Evolutionary conservation across 495 filamentous ascomycete species (phyloP).

Genomic region (Sphaerosporella brunnea): DNA sequence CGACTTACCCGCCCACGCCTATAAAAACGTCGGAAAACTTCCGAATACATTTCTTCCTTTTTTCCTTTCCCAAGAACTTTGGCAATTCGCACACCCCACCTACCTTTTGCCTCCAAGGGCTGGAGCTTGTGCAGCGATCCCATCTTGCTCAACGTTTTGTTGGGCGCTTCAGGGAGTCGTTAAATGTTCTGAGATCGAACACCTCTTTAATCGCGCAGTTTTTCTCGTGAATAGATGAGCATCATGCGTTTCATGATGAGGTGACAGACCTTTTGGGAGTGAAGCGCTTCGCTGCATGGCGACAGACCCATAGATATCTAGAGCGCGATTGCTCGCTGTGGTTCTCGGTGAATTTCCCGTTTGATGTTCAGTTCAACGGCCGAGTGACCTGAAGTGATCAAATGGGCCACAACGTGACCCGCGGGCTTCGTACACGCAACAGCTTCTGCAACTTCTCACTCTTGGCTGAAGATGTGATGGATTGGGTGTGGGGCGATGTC

Average conservation of each 20-base stretch:
- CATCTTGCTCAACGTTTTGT: slow-evolving; percentile 18
- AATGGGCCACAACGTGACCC: too few relatives aligned
- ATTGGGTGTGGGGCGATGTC: too few relatives aligned
- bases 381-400: too few relatives aligned
- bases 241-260: slow-evolving; percentile 26
- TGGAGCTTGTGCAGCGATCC: neutral
- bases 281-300: neutral
- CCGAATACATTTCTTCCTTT: neutral
- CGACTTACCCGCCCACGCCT: neutral
- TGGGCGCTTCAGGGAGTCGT: slow-evolving; percentile 7
- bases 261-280: slow-evolving; percentile 7
- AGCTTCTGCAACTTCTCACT: too few relatives aligned
- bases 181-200: slow-evolving; percentile 22
- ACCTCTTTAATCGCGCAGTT: slow-evolving; percentile 24
- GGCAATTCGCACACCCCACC: slow-evolving; percentile 4
- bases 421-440: too few relatives aligned
- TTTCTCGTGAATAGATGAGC: slow-evolving; percentile 13
- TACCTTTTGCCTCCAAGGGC: neutral
- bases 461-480: too few relatives aligned
- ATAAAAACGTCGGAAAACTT: neutral
- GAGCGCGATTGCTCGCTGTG: too few relatives aligned
- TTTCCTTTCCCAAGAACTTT: slow-evolving; percentile 19
- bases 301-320: neutral
- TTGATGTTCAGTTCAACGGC: too few relatives aligned
- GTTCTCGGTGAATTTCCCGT: too few relatives aligned